These are phyloP conservation scores for Paraconiothyrium sp. DNA, from an alignment of 2,329 filamentous ascomycete species.

Conservation along the genomic window DNA sequence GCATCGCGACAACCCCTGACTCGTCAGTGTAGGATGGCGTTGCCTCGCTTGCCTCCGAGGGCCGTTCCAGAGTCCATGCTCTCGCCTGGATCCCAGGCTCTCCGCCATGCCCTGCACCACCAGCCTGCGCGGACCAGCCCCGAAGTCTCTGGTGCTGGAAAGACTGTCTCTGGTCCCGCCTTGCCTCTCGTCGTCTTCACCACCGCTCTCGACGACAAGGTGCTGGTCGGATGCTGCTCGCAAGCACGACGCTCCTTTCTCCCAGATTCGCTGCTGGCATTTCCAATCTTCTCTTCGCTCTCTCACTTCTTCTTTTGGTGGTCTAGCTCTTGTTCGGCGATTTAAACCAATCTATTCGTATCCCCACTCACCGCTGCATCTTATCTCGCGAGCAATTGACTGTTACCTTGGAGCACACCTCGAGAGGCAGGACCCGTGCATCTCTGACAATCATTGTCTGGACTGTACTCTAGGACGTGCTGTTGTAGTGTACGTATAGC, in stretches of 20 bases:
- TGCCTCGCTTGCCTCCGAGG: constrained; percentile 28
- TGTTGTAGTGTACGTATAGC: constrained; percentile 44
- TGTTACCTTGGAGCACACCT: constrained; percentile 11
- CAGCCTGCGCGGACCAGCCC: constrained; percentile 19
- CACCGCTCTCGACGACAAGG: constrained; percentile 20
- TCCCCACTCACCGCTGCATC: constrained; percentile 8
- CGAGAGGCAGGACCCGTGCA: constrained; percentile 20
- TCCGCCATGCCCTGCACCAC: constrained; percentile 14
- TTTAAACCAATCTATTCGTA: constrained; percentile 28
- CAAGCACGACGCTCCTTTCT: constrained; percentile 44
- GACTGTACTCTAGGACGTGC: constrained; percentile 53
- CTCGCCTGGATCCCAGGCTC: constrained; percentile 15
- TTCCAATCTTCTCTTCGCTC: constrained; percentile 22
- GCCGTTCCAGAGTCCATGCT: constrained; percentile 16
- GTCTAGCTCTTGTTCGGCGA: constrained; percentile 11
- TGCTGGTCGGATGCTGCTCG: constrained; percentile 25
- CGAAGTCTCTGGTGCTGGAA: constrained; percentile 32
- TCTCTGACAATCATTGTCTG: constrained; percentile 37
- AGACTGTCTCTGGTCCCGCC: constrained; percentile 32
- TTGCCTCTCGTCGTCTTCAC: constrained; percentile 30
- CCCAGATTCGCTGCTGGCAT: constrained; percentile 19
- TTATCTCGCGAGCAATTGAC: constrained; percentile 9
- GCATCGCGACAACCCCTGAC: constrained; percentile 30
- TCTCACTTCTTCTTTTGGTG: constrained; percentile 10
- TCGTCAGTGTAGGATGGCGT: constrained; percentile 31